These are phyloP conservation scores for Solanum hybrid DNA, from an alignment of 305 asterid genomes.

Conservation along the genomic window DNA sequence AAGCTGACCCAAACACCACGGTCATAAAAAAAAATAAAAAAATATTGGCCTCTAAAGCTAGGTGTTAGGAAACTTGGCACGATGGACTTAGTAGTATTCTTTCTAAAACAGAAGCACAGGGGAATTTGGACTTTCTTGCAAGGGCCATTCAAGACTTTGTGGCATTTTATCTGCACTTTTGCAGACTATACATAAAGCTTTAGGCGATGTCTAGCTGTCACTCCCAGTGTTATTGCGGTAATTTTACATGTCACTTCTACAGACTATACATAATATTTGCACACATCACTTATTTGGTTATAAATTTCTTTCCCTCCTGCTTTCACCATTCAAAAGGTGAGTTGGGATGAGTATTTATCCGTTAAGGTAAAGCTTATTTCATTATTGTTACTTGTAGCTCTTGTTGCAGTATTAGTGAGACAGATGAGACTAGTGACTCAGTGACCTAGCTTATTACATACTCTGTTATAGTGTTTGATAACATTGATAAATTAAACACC, in stretches of 20 bases:
- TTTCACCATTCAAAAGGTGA: background rate
- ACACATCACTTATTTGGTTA: background rate
- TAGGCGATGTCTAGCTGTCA: background rate
- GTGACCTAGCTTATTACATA: background rate
- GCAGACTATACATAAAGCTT: background rate
- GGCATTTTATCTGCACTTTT: background rate
- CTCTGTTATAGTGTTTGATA: background rate
- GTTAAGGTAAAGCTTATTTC: background rate
- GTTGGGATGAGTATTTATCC: background rate
- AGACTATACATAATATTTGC: background rate
- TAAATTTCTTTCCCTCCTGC: background rate
- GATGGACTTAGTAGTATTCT: background rate
- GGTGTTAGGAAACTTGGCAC: background rate
- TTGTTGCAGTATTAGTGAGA: background rate
- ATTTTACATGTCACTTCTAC: background rate
- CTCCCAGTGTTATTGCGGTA: background rate
- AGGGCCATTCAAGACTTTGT: background rate
- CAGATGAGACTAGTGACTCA: background rate
- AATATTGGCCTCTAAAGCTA: background rate
- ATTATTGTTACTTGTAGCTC: background rate
- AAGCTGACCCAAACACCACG: background rate
- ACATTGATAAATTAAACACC: background rate
- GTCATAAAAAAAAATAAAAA: background rate
- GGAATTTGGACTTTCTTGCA: background rate
- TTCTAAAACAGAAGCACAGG: background rate